phyloP scores from a whole-genome alignment of 129 eudicot species.

The Flaveria linearis region DNA sequence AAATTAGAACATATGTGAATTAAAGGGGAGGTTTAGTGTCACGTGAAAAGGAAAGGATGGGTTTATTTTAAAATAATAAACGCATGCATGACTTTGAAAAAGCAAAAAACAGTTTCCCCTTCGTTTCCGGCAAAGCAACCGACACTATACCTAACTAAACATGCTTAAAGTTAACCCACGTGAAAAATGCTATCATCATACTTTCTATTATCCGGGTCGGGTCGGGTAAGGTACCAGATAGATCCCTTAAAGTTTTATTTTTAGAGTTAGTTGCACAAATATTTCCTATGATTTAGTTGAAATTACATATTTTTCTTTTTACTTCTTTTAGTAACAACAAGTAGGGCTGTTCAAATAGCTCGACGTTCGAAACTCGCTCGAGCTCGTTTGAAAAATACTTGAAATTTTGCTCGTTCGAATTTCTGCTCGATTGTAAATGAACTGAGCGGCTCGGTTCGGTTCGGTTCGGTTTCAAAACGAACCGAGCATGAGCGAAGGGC shows the following conservation, averaged over 20 bases:
- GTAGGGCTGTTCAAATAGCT: too few species aligned
- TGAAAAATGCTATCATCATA: slow-evolving; percentile 32
- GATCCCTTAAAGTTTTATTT: background rate
- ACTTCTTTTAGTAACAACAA: too few species aligned
- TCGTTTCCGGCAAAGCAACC: slow-evolving; percentile 52
- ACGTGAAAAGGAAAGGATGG: slow-evolving; percentile 19
- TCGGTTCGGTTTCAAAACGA: too few species aligned
- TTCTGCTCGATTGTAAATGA: too few species aligned
- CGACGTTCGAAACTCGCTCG: too few species aligned
- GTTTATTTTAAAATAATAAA: slow-evolving; percentile 20
- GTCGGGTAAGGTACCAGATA: background rate
- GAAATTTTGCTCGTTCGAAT: too few species aligned
- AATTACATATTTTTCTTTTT: too few species aligned
- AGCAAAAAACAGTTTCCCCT: slow-evolving; percentile 33
- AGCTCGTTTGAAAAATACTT: too few species aligned
- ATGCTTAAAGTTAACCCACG: slow-evolving; percentile 32
- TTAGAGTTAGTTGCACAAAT: background rate
- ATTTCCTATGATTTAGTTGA: too few species aligned
- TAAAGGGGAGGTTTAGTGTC: slow-evolving; percentile 4
- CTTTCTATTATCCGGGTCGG: background rate
- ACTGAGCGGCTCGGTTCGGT: too few species aligned
- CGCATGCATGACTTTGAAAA: slow-evolving; percentile 36
- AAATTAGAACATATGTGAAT: slow-evolving; percentile 1
- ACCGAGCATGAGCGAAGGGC: too few species aligned
- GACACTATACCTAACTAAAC: slow-evolving; percentile 41